phyloP scores from a whole-genome alignment of 148 eudicot species.

The Vaccinium myrtillus region DNA sequence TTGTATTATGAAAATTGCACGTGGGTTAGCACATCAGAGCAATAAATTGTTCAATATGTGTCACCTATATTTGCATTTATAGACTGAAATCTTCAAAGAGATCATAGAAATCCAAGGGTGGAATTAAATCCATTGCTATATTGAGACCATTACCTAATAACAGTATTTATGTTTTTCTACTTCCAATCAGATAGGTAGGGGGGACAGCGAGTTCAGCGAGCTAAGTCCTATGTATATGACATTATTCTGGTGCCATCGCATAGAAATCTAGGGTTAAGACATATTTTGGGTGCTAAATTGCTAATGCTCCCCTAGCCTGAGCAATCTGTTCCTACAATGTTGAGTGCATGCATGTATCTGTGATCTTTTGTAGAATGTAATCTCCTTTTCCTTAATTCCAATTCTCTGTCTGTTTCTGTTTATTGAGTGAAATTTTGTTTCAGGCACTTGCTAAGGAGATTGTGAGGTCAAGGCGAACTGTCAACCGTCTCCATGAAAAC shows the following conservation, averaged over 20 bases:
- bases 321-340: neutral
- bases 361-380: neutral
- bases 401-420: neutral
- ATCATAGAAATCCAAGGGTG: neutral
- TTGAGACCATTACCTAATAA: neutral
- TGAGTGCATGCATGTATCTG: neutral
- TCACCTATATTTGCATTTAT: too few species aligned
- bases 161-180: neutral
- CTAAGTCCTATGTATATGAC: neutral
- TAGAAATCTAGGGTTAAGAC: neutral
- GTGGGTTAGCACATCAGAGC: neutral
- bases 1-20: neutral
- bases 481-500: conserved; percentile 94
- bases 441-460: conserved; percentile 95
- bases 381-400: neutral
- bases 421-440: conserved; percentile 18
- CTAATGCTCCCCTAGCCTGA: neutral
- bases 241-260: neutral
- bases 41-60: too few species aligned
- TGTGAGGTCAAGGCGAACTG: conserved; percentile 81
- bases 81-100: too few species aligned
- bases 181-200: neutral
- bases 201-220: neutral
- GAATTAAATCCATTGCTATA: neutral
- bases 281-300: neutral